These are phyloP conservation scores for Detonula confervacea DNA, from an alignment of 352 stramenopile species.

Conservation along the genomic window DNA sequence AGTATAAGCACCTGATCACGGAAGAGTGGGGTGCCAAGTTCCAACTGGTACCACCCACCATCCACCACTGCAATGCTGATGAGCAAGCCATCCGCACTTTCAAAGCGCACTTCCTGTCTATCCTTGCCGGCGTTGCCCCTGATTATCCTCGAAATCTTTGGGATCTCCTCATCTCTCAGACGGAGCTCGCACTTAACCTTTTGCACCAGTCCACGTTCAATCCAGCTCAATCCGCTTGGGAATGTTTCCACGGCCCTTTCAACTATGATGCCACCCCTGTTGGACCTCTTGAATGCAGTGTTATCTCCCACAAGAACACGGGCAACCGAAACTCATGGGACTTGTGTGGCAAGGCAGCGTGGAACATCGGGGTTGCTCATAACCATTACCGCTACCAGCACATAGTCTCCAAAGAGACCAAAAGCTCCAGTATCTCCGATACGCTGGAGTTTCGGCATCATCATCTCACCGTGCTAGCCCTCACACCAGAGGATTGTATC, in stretches of 20 bases:
- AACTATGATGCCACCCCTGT: conserved; percentile 26
- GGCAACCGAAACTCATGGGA: conserved; percentile 3
- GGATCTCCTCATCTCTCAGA: neutral
- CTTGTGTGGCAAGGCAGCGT: conserved; percentile 3
- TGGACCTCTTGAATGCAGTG: neutral
- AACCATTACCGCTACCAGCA: conserved; percentile 30
- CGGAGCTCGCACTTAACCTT: neutral
- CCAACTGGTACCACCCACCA: conserved; percentile 16
- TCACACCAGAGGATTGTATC: neutral
- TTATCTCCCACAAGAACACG: conserved; percentile 13
- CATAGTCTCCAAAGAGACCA: neutral
- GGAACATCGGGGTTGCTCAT: conserved; percentile 8
- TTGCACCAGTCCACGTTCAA: neutral
- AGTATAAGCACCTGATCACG: neutral
- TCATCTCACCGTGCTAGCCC: neutral
- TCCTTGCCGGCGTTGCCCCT: neutral
- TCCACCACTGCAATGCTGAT: conserved; percentile 41
- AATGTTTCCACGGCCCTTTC: conserved; percentile 8
- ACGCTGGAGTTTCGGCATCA: conserved; percentile 24
- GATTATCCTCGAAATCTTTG: neutral
- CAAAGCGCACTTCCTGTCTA: neutral
- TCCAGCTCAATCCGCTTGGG: too few relatives aligned
- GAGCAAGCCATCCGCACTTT: conserved; percentile 45
- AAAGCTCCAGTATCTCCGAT: conserved; percentile 15
- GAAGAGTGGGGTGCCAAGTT: neutral